Evolutionary conservation across 345 rosid genomes (phyloP), one percentile per base, ranked within the genome.

Genomic region (Populus pruinosa): DNA sequence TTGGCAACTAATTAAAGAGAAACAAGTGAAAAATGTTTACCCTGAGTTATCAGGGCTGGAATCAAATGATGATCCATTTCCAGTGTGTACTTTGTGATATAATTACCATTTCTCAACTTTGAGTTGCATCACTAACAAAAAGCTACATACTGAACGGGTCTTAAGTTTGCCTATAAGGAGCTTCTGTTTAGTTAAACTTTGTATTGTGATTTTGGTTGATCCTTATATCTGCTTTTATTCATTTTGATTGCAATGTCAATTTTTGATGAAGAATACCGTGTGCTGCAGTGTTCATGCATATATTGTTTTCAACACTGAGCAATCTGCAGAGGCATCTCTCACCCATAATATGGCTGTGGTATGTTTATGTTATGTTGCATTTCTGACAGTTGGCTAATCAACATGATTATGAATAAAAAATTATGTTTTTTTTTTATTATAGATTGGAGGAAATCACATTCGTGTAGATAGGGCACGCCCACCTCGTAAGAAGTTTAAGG

Each of bases 381-480:
- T 55, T 62, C 38, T 44, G 47, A 12, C 6, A 41, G 35, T 56
- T 75, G 25, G 49, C 69, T 36, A 75, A 3, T 69, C 13, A 35
- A 39, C 20, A 44, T n/a, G 18, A 23, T 74, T 55, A 5, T 29
- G 62, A 41, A 27, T 71, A 31, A 63, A 29, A 33, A 20, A n/a
- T 9, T n/a, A 3, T 71, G 20, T 73, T 75, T 23, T 81, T 62
- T 20, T 50, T 27, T 78, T 53, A 27, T 55, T 79, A 27, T 66
- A 96, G 98, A 86, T 94, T 83, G 95, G 82, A 74, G 97, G 96
- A 74, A 90, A 96, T 79, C 99, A 96, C 72, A 80, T 96, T 63
- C 98, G 98, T 38, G 97, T 96, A 63, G 99, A 96, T 86, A 83
- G 97, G 86, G 98, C 98, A 11, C 91, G 97, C 80, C 98, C 99